Percentiles rank a stretch among this genome's conserved stretches.
Evolutionary conservation across 169 alveolate species (phyloP).

Genomic region (Eimeria maxima): DNA sequence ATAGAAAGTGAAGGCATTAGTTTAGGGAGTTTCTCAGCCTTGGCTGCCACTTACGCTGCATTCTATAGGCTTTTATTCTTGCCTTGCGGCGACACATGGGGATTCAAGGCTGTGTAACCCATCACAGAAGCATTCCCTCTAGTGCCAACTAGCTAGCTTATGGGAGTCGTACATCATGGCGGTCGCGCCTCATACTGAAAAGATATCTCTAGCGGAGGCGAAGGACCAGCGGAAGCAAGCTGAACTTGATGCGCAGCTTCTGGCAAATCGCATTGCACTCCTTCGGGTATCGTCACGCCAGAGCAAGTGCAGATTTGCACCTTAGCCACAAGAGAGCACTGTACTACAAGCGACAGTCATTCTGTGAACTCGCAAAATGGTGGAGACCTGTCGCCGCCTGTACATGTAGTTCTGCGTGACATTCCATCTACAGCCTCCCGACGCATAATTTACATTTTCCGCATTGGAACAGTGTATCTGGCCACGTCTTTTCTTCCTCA

Average conservation of each 20-base stretch:
- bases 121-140: constrained; percentile 23
- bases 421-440: background rate
- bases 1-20: background rate
- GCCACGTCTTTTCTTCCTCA: constrained; percentile 66
- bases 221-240: constrained; percentile 87
- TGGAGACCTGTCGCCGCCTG: background rate
- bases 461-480: background rate
- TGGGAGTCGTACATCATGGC: constrained; percentile 33
- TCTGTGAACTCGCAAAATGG: background rate
- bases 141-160: background rate
- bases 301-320: background rate
- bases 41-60: background rate
- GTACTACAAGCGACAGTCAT: background rate
- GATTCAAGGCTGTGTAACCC: background rate
- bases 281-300: constrained; percentile 59
- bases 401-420: background rate
- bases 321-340: background rate
- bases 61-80: background rate
- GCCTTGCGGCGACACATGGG: background rate
- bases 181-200: constrained; percentile 66
- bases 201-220: constrained; percentile 82
- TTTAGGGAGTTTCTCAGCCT: background rate
- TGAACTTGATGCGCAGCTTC: constrained; percentile 90
- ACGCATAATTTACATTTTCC: background rate
- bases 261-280: constrained; percentile 89